A percentile compares a stretch with the other conserved stretches of the same genome.
phyloP scores from a whole-genome alignment of 2,329 filamentous ascomycete genomes.

The Grosmannia serpens region DNA sequence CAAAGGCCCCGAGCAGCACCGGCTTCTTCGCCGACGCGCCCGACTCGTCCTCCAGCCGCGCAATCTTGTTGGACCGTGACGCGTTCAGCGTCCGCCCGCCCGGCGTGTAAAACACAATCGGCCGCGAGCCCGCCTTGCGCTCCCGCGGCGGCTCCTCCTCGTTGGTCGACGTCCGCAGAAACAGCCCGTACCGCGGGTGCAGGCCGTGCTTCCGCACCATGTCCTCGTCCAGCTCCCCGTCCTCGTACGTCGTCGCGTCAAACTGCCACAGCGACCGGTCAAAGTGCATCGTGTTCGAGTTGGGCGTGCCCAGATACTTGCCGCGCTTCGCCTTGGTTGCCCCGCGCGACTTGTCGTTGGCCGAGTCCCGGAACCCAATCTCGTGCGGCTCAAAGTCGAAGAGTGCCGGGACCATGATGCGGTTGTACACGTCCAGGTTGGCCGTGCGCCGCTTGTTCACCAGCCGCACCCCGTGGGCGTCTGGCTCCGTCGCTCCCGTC shows the following conservation, averaged over 20 bases:
- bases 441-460: conserved; percentile 27
- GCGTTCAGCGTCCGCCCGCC: conserved; percentile 36
- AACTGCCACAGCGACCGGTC: conserved; percentile 42
- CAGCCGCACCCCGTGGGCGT: conserved; percentile 39
- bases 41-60: conserved; percentile 15
- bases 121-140: conserved; percentile 32
- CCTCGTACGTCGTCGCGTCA: conserved; percentile 36
- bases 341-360: conserved; percentile 42
- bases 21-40: conserved; percentile 6
- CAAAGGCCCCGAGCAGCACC: conserved; percentile 12
- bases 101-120: conserved; percentile 37
- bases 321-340: conserved; percentile 41
- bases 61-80: conserved; percentile 27
- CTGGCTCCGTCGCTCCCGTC: conserved; percentile 31
- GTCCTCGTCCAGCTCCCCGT: conserved; percentile 39
- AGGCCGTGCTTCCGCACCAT: conserved; percentile 36
- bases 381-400: conserved; percentile 40
- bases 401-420: conserved; percentile 37
- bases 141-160: conserved; percentile 27
- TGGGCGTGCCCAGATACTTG: conserved; percentile 41
- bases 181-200: conserved; percentile 43
- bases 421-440: conserved; percentile 33
- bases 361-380: conserved; percentile 48
- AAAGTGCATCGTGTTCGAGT: conserved; percentile 40
- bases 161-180: conserved; percentile 36